Conservation (phyloP, 192 early-diverging fungal species). For the Irineochytrium annulatum region DNA sequence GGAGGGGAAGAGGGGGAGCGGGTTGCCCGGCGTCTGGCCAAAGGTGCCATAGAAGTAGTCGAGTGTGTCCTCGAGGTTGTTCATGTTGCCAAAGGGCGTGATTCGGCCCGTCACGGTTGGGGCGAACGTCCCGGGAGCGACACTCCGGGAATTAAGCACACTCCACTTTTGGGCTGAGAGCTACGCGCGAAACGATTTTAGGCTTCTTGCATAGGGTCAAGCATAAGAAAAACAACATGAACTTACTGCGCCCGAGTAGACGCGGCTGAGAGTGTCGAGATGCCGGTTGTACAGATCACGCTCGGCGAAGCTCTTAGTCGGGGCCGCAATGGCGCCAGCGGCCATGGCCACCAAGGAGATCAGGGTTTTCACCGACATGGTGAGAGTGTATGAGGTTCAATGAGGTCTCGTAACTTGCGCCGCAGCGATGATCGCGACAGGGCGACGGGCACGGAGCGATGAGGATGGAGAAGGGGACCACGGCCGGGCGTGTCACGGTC, state of each 20-base stretch:
- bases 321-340: too few species aligned
- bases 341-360: too few species aligned
- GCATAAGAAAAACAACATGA: background rate
- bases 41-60: slow-evolving; percentile 21
- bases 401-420: too few species aligned
- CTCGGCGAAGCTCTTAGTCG: too few species aligned
- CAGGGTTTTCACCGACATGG: too few species aligned
- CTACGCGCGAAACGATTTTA: background rate
- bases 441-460: too few species aligned
- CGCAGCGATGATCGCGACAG: too few species aligned
- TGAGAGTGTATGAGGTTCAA: too few species aligned
- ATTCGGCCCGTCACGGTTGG: slow-evolving; percentile 12
- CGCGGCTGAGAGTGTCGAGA: background rate
- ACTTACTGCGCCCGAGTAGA: background rate
- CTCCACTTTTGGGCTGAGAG: background rate
- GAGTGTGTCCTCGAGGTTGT: slow-evolving; percentile 16
- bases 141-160: background rate
- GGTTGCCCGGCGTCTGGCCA: slow-evolving; percentile 11
- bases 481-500: too few species aligned
- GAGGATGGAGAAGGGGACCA: too few species aligned
- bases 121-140: slow-evolving; percentile 13
- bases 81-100: slow-evolving; percentile 17
- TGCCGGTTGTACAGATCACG: background rate
- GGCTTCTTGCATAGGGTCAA: background rate
- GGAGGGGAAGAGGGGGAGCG: slow-evolving; percentile 5